These are phyloP conservation scores for Eimeria falciformis DNA, from an alignment of 169 alveolate species.

Conservation along the genomic window DNA sequence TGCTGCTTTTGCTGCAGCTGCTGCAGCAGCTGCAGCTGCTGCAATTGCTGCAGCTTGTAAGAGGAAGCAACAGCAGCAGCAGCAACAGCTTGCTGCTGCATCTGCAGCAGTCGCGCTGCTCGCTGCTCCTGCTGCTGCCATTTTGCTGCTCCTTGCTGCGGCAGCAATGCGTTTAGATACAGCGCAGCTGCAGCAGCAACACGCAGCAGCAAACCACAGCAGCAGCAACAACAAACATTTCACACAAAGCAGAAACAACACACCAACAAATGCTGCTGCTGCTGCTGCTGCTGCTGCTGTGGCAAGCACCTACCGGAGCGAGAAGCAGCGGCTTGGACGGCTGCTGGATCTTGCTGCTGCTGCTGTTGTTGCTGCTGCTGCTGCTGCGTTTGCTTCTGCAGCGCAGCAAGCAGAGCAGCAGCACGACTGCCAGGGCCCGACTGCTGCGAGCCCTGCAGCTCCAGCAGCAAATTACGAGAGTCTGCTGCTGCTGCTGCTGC, in stretches of 20 bases:
- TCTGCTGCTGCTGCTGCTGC: slow-evolving; percentile 36
- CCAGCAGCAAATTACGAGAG: background rate
- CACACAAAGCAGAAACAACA: background rate
- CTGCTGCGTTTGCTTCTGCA: slow-evolving; percentile 46
- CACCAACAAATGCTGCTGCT: background rate
- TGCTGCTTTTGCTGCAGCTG: background rate
- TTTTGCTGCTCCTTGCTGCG: slow-evolving; percentile 41
- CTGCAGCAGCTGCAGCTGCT: slow-evolving; percentile 14
- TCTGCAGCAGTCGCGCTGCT: slow-evolving; percentile 31
- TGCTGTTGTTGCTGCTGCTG: slow-evolving; percentile 32
- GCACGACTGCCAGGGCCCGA: slow-evolving; percentile 30
- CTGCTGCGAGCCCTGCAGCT: too few species aligned
- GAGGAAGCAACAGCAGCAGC: slow-evolving; percentile 43
- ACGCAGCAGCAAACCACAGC: background rate
- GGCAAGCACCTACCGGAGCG: background rate
- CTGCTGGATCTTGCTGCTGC: slow-evolving; percentile 22
- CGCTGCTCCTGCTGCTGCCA: slow-evolving; percentile 59
- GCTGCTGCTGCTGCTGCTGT: slow-evolving; percentile 7
- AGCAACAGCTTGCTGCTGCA: slow-evolving; percentile 50
- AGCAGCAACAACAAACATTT: background rate
- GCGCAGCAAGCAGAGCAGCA: slow-evolving; percentile 23
- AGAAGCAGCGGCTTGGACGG: background rate
- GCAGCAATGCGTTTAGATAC: slow-evolving; percentile 9
- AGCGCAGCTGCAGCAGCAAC: slow-evolving; percentile 43
- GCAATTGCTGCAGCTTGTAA: slow-evolving; percentile 37